A percentile compares a stretch with the other conserved stretches of the same genome.
phyloP scores from a whole-genome alignment of 225 moss, liverwort and hornwort genomes.

The Antitrichia curtipendula region DNA sequence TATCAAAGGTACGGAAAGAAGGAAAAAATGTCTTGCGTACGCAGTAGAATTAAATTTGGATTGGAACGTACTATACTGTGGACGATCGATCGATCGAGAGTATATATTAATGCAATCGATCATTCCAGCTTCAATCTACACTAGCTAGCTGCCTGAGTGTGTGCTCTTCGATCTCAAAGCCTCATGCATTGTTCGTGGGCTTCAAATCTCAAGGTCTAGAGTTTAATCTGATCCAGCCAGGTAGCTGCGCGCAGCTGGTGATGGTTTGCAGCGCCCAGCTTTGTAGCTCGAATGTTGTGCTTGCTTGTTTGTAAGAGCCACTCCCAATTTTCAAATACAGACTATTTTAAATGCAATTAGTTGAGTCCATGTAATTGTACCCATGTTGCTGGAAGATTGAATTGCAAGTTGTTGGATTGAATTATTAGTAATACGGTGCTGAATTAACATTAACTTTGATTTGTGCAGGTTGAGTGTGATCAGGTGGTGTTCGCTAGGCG shows the following conservation, averaged over 20 bases:
- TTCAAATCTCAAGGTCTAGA: background rate
- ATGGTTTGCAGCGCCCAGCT: background rate
- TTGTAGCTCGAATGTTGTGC: background rate
- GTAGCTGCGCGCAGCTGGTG: background rate
- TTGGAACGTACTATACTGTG: background rate
- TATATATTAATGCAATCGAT: background rate
- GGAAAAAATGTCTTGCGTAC: background rate
- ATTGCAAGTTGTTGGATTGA: background rate
- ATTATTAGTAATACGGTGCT: background rate
- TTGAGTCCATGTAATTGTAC: too few species aligned
- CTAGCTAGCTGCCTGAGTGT: background rate
- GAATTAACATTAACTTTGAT: background rate
- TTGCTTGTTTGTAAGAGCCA: background rate
- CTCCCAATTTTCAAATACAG: background rate
- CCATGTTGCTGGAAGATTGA: background rate
- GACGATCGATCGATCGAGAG: background rate
- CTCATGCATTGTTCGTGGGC: background rate
- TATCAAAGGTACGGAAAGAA: background rate
- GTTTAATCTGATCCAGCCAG: background rate
- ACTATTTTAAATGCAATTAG: too few species aligned
- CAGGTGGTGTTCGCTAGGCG: background rate
- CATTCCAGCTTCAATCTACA: background rate
- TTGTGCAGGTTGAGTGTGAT: background rate
- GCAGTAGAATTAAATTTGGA: background rate
- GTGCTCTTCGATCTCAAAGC: background rate